phyloP scores from a whole-genome alignment of 2,329 filamentous ascomycete genomes.

The Akanthomyces muscarius region DNA sequence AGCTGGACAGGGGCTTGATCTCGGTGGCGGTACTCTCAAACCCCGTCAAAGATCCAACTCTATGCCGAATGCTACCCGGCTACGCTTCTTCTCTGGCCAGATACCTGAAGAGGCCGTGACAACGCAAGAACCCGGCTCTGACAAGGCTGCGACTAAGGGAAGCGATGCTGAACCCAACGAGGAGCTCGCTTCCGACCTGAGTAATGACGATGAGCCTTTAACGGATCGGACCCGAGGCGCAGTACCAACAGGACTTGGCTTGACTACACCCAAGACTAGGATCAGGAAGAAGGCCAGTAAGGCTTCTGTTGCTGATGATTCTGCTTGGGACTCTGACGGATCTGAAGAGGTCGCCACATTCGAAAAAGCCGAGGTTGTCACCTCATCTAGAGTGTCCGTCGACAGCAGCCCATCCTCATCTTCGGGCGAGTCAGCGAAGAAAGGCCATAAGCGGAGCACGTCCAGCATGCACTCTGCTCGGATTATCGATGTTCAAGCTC shows the following conservation, averaged over 20 bases:
- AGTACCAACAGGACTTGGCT: slow-evolving; percentile 8
- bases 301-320: slow-evolving; percentile 1
- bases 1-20: slow-evolving; percentile 32
- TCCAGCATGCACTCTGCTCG: slow-evolving; percentile 53
- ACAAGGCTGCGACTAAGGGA: background rate
- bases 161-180: background rate
- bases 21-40: slow-evolving; percentile 32
- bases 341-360: slow-evolving; percentile 41
- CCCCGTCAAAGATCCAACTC: slow-evolving; percentile 46
- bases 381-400: slow-evolving; percentile 53
- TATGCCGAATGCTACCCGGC: slow-evolving; percentile 38
- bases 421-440: slow-evolving; percentile 42
- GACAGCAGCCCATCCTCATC: slow-evolving; percentile 48
- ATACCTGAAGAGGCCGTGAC: background rate
- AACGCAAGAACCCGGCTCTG: background rate
- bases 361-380: slow-evolving; percentile 57
- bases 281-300: background rate
- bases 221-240: background rate
- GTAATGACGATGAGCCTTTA: background rate
- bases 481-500: slow-evolving; percentile 53
- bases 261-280: background rate
- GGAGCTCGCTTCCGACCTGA: slow-evolving; percentile 5
- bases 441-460: slow-evolving; percentile 36
- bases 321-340: slow-evolving; percentile 30
- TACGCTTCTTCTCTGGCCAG: slow-evolving; percentile 12